phyloP scores from a whole-genome alignment of 371 early-diverging fungal species.

The Syncephalastrum contaminatum region DNA sequence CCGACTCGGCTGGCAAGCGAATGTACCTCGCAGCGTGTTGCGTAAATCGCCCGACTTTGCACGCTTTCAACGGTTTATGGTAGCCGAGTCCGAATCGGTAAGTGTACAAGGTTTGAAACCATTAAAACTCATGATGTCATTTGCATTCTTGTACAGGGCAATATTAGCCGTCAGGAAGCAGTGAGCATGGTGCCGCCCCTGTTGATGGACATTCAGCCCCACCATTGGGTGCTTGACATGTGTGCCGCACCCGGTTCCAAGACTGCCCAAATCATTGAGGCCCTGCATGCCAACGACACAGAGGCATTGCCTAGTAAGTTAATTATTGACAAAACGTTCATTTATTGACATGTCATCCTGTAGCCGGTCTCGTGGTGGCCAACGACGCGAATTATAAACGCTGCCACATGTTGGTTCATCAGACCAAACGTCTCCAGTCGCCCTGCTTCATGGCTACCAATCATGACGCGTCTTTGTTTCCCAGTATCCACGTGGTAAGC shows the following conservation, averaged over 20 bases:
- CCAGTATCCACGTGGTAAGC: constrained; percentile 60
- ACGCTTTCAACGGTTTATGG: constrained; percentile 91
- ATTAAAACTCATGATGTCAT: neutral
- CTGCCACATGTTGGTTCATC: constrained; percentile 93
- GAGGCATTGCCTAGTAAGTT: constrained; percentile 60
- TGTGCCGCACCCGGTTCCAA: constrained; percentile 93
- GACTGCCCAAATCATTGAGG: constrained; percentile 94
- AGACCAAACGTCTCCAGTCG: constrained; percentile 89
- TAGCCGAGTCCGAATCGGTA: constrained; percentile 90
- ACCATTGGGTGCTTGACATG: constrained; percentile 90
- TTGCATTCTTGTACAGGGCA: constrained; percentile 58
- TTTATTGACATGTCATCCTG: neutral
- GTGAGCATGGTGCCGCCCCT: constrained; percentile 99
- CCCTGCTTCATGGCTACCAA: constrained; percentile 94
- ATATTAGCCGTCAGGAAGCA: constrained; percentile 96
- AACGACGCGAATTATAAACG: constrained; percentile 96
- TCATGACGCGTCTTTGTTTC: constrained; percentile 95
- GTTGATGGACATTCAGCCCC: constrained; percentile 88
- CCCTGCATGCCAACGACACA: constrained; percentile 73
- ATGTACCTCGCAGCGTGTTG: constrained; percentile 67
- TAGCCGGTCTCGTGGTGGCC: constrained; percentile 90
- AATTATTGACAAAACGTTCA: too few relatives aligned
- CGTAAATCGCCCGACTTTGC: constrained; percentile 71
- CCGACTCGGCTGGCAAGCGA: constrained; percentile 84
- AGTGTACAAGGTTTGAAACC: neutral